phyloP scores from a whole-genome alignment of 2,329 filamentous ascomycete species.

The Sporothrix humicola region DNA sequence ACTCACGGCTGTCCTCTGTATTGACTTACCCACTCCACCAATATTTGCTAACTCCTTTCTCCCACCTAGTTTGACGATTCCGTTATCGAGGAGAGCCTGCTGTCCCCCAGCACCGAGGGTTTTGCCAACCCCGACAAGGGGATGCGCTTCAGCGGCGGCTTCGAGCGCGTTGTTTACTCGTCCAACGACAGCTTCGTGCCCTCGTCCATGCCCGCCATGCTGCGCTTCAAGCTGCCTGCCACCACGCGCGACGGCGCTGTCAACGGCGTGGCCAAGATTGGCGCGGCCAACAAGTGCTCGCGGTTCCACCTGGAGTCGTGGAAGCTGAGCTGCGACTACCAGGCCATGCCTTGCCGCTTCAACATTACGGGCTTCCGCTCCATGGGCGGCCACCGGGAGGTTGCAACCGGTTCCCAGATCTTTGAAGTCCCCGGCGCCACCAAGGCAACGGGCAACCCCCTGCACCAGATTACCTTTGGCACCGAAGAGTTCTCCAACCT shows the following conservation, averaged over 20 bases:
- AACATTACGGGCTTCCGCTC: slow-evolving; percentile 45
- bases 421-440: slow-evolving; percentile 44
- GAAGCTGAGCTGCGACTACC: slow-evolving; percentile 48
- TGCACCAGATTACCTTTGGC: slow-evolving; percentile 42
- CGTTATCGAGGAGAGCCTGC: slow-evolving; percentile 18
- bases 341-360: slow-evolving; percentile 46
- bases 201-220: slow-evolving; percentile 40
- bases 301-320: slow-evolving; percentile 49
- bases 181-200: slow-evolving; percentile 36
- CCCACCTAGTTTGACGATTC: slow-evolving; percentile 40
- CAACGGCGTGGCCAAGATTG: slow-evolving; percentile 41
- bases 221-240: slow-evolving; percentile 41
- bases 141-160: slow-evolving; percentile 47
- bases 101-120: slow-evolving; percentile 28
- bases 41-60: background rate
- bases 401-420: slow-evolving; percentile 39
- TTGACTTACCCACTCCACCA: no score
- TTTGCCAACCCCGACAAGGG: slow-evolving; percentile 41
- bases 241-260: slow-evolving; percentile 29
- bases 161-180: slow-evolving; percentile 41
- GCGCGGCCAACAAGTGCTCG: slow-evolving; percentile 40
- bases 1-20: no score
- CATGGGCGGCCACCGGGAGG: slow-evolving; percentile 41
- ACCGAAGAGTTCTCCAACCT: slow-evolving; percentile 44
- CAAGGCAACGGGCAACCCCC: slow-evolving; percentile 41